phyloP scores from a whole-genome alignment of 2,329 filamentous ascomycete genomes.

The Leptographium flavum region DNA sequence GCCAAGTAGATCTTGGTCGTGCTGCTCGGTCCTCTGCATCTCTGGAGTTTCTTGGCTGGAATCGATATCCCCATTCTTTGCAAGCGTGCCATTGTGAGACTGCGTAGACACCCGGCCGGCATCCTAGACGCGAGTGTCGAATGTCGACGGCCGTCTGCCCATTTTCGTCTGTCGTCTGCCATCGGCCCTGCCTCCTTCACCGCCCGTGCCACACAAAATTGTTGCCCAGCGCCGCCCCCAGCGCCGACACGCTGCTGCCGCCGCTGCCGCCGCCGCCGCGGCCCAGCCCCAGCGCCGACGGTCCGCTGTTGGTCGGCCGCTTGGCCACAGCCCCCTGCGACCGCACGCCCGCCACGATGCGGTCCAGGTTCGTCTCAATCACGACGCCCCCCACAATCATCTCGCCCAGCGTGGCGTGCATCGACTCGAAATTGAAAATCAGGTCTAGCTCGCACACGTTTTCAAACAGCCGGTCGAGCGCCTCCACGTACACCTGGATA shows the following conservation, averaged over 20 bases:
- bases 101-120: too few species aligned
- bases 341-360: slow-evolving; percentile 73
- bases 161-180: too few species aligned
- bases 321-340: slow-evolving; percentile 66
- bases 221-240: slow-evolving; percentile 37
- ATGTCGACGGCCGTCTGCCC: too few species aligned
- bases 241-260: slow-evolving; percentile 23
- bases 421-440: slow-evolving; percentile 97
- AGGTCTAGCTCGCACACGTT: slow-evolving; percentile 97
- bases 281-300: slow-evolving; percentile 26
- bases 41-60: too few species aligned
- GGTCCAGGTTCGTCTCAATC: slow-evolving; percentile 79
- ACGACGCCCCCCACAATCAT: slow-evolving; percentile 95
- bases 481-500: slow-evolving; percentile 96
- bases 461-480: slow-evolving; percentile 87
- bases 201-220: slow-evolving; percentile 40
- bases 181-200: slow-evolving; percentile 12
- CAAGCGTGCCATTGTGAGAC: too few species aligned
- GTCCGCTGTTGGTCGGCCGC: slow-evolving; percentile 56
- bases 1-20: neutral
- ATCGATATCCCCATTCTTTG: too few species aligned
- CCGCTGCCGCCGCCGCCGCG: slow-evolving; percentile 21
- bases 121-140: too few species aligned
- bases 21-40: neutral
- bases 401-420: slow-evolving; percentile 81